Evolutionary conservation across 2,329 filamentous ascomycete species (phyloP), one percentile per base, ranked within the genome.

Genomic region (Calonectria ilicicola): DNA sequence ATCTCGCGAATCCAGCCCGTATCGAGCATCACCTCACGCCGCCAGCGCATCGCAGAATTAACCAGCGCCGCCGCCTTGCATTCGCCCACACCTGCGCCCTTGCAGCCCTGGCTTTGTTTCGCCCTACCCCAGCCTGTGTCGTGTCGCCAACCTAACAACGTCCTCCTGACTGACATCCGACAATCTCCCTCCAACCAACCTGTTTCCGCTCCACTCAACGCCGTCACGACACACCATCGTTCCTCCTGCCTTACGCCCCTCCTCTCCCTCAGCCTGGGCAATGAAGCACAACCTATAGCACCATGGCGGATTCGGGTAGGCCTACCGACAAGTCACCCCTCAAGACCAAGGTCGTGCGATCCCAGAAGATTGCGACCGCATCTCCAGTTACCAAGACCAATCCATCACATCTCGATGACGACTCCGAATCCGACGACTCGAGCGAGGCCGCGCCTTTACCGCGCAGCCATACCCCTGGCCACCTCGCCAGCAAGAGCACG

Each of bases 381-480:
- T 76, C 71, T 77, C 77, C 72, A 76, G 74, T 70, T 46, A 72
- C 64, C 46, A 72, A 80, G 69, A 80, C 81, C 69, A 81, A 82
- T 73, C 82, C 81, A 35, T 79, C 78, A 70, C 81, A 86, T 75
- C 81, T 85, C 69, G 81, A 81, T 35, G 83, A 84, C 65, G 81
- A 83, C 38, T 80, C 79, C 21, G 78, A 81, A 51, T 83, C 86
- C 26, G 79, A 80, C 66, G 82, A 84, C 62, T 82, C 78, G 42
- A 79, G 78, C 77, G 83, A 85, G 70, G 79, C 80, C 70, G 82
- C 81, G 67, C 83, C 86, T 60, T 80, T 89, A 53, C 84, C 86
- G 32, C 87, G 91, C 76, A 91, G 88, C 79, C 91, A 92, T 80
- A 92, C 91, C 1, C 91, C 91, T 1, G 90, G 91, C 70, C 90